A percentile compares a stretch with the other conserved stretches of the same genome.
Conservation (phyloP, 371 early-diverging fungal species). For the Sporodiniella umbellata region DNA sequence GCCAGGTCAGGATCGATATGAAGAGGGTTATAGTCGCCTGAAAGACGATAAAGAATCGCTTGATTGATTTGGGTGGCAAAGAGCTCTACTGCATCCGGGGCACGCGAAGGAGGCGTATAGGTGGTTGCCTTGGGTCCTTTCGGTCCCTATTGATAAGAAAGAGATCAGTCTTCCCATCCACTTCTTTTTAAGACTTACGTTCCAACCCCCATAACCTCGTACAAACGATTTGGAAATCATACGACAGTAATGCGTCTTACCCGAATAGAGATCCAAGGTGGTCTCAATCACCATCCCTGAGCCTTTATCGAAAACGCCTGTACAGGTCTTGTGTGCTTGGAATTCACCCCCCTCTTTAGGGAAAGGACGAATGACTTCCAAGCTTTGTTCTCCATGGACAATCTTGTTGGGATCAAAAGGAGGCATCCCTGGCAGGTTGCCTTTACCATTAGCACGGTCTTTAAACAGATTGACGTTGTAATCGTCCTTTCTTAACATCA, state of each 20-base stretch:
- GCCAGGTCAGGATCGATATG: constrained; percentile 67
- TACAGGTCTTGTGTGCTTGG: constrained; percentile 47
- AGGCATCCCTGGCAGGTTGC: constrained; percentile 60
- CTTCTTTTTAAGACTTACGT: constrained; percentile 23
- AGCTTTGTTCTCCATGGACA: constrained; percentile 73
- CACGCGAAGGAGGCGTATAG: constrained; percentile 52
- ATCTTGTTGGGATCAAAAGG: constrained; percentile 68
- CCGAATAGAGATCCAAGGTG: constrained; percentile 39
- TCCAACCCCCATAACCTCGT: constrained; percentile 62
- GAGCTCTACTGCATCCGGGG: constrained; percentile 57
- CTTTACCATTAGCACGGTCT: constrained; percentile 34
- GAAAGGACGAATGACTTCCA: constrained; percentile 57
- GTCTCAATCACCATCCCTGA: constrained; percentile 29
- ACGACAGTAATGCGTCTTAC: constrained; percentile 45
- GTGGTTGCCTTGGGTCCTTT: constrained; percentile 56
- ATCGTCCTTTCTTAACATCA: constrained; percentile 57
- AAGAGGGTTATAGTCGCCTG: constrained; percentile 75
- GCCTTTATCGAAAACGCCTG: constrained; percentile 60
- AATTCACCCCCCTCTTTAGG: constrained; percentile 61
- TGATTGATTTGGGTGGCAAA: constrained; percentile 49
- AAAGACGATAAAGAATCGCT: constrained; percentile 69
- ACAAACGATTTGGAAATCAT: constrained; percentile 57
- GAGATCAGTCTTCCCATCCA: neutral
- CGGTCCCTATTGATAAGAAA: constrained; percentile 40
- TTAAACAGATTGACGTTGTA: constrained; percentile 65